A percentile compares a stretch with the other conserved stretches of the same genome.
Evolutionary conservation across 441 rosid genomes (phyloP).

Genomic region (Croton setiger): DNA sequence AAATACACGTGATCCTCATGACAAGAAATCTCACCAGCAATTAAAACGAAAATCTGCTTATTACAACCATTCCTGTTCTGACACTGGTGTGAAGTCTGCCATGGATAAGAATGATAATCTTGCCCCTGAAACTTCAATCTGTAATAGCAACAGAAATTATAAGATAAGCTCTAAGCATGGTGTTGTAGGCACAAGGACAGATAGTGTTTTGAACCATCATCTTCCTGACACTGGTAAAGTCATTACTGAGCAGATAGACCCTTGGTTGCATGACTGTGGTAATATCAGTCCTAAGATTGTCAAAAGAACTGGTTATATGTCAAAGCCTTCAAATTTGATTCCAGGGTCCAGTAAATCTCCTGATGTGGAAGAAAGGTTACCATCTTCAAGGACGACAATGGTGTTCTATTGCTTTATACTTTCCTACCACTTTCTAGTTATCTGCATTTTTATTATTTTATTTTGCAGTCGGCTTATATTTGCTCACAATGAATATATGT

Average conservation of each 20-base stretch:
- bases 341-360: conserved; percentile 36
- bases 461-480: conserved; percentile 8
- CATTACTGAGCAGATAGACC: conserved; percentile 29
- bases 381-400: conserved; percentile 38
- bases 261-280: conserved; percentile 31
- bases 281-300: conserved; percentile 28
- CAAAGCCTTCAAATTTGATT: conserved; percentile 39
- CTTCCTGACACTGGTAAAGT: conserved; percentile 27
- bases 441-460: neutral
- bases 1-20: conserved; percentile 43
- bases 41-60: conserved; percentile 36
- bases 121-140: conserved; percentile 37
- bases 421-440: neutral
- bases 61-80: conserved; percentile 33
- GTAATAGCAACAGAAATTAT: conserved; percentile 34
- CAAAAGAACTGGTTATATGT: conserved; percentile 34
- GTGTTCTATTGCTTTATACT: conserved; percentile 23
- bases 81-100: conserved; percentile 34
- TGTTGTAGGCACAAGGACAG: conserved; percentile 43
- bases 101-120: conserved; percentile 37
- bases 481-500: conserved; percentile 20
- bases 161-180: conserved; percentile 39
- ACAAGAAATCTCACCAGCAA: conserved; percentile 37
- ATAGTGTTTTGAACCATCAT: conserved; percentile 34
- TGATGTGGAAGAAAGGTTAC: conserved; percentile 41